Conservation (phyloP, 1,284 basidiomycete genomes). For the Sporisorium iseilematis-ciliati region DNA sequence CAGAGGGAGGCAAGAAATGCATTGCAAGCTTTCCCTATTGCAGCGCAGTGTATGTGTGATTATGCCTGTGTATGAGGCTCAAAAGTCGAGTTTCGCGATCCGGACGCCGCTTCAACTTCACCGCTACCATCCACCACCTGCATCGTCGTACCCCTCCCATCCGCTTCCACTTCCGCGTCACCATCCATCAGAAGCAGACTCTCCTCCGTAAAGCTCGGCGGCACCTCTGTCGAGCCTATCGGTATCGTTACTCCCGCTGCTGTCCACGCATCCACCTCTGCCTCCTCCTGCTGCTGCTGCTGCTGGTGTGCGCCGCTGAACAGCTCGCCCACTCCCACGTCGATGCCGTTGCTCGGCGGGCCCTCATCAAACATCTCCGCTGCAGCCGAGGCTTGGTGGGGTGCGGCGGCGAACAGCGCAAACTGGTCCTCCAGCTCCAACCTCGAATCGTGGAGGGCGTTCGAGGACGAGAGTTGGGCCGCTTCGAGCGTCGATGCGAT, state of each 20-base stretch:
- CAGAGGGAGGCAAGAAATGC: too few species aligned
- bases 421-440: constrained; percentile 39
- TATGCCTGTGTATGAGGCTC: constrained; percentile 38
- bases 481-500: constrained; percentile 24
- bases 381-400: not conserved
- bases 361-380: not conserved
- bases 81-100: constrained; percentile 6
- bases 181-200: constrained; percentile 8
- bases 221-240: not conserved
- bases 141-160: not conserved
- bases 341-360: not conserved
- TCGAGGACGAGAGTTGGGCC: constrained; percentile 13
- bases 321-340: not conserved
- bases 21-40: not conserved
- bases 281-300: not conserved
- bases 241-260: not conserved
- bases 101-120: not conserved
- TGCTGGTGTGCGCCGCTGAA: too few species aligned
- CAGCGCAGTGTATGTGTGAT: not conserved
- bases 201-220: constrained; percentile 9
- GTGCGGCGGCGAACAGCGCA: constrained; percentile 5
- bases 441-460: constrained; percentile 19
- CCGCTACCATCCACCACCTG: not conserved
- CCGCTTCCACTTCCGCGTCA: not conserved
- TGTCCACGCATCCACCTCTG: not conserved